phyloP scores from a whole-genome alignment of 345 rosid species.

The Brassica juncea region DNA sequence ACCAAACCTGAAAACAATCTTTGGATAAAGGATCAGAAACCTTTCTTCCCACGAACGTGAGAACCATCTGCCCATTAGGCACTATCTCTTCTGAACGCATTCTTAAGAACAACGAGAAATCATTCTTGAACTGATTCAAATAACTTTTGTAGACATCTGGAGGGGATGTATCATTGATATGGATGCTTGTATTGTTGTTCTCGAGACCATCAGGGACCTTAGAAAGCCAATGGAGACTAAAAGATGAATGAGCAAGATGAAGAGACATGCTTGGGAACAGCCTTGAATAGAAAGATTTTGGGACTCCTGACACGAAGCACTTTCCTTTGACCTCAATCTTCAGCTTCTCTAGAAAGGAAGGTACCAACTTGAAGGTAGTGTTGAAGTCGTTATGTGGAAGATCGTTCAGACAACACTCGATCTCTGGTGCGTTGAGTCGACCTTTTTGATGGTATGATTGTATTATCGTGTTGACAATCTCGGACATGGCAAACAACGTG shows the following conservation, averaged over 20 bases:
- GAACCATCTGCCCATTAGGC: slow-evolving; percentile 43
- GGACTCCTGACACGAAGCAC: slow-evolving; percentile 41
- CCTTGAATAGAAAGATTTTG: slow-evolving; percentile 49
- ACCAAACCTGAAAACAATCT: slow-evolving; percentile 29
- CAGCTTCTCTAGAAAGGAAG: background rate
- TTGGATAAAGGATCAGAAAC: slow-evolving; percentile 31
- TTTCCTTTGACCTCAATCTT: background rate
- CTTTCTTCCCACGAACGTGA: slow-evolving; percentile 42
- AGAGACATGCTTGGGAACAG: slow-evolving; percentile 37
- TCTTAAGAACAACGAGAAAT: slow-evolving; percentile 46
- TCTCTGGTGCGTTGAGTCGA: slow-evolving; percentile 12
- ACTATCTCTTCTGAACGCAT: slow-evolving; percentile 45
- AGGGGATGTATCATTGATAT: slow-evolving; percentile 35
- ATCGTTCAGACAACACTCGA: slow-evolving; percentile 46
- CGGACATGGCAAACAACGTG: slow-evolving; percentile 26
- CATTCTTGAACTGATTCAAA: slow-evolving; percentile 44
- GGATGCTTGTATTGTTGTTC: slow-evolving; percentile 31
- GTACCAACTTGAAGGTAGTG: slow-evolving; percentile 13
- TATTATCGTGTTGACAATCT: slow-evolving; percentile 15
- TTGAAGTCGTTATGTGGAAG: slow-evolving; percentile 50
- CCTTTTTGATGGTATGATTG: background rate
- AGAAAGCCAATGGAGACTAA: slow-evolving; percentile 44
- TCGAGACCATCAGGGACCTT: slow-evolving; percentile 24
- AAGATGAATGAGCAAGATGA: slow-evolving; percentile 42
- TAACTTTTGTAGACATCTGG: slow-evolving; percentile 38